Percentiles rank a stretch among this genome's conserved stretches.
Evolutionary conservation across 108 stramenopile species (phyloP).

Genomic region (Skeletonema tropicum): DNA sequence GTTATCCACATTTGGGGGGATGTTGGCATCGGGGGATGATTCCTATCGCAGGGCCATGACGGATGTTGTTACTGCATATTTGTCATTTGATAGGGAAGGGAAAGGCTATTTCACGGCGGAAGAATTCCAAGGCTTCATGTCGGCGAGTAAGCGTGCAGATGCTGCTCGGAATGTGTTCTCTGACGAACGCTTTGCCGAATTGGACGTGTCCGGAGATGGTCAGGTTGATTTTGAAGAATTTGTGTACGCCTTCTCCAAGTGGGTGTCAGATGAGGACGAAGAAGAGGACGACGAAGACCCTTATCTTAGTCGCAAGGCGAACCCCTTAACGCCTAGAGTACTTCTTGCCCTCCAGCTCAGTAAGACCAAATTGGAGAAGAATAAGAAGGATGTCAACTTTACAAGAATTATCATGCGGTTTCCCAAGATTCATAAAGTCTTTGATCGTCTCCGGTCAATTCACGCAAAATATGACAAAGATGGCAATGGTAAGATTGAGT

Average conservation of each 20-base stretch:
- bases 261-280: slow-evolving; percentile 38
- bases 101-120: slow-evolving; percentile 52
- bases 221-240: slow-evolving; percentile 53
- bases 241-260: slow-evolving; percentile 49
- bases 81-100: slow-evolving; percentile 51
- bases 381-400: slow-evolving; percentile 45
- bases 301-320: slow-evolving; percentile 23
- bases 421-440: slow-evolving; percentile 53
- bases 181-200: slow-evolving; percentile 44
- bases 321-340: slow-evolving; percentile 40
- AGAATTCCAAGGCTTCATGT: slow-evolving; percentile 46
- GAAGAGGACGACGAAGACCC: slow-evolving; percentile 40
- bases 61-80: slow-evolving; percentile 54
- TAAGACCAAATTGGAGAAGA: slow-evolving; percentile 41
- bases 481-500: slow-evolving; percentile 33
- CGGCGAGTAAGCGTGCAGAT: slow-evolving; percentile 48
- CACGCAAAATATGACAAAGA: slow-evolving; percentile 34
- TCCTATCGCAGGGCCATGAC: slow-evolving; percentile 48
- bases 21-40: slow-evolving; percentile 39
- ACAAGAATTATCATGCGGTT: slow-evolving; percentile 50
- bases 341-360: slow-evolving; percentile 49
- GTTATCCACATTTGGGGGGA: slow-evolving; percentile 44
- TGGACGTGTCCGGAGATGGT: slow-evolving; percentile 43
- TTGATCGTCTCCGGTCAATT: slow-evolving; percentile 45
- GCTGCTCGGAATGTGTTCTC: slow-evolving; percentile 42